Evolutionary conservation across 768 basidiomycete genomes (phyloP).

Genomic region (Pholiota molesta): DNA sequence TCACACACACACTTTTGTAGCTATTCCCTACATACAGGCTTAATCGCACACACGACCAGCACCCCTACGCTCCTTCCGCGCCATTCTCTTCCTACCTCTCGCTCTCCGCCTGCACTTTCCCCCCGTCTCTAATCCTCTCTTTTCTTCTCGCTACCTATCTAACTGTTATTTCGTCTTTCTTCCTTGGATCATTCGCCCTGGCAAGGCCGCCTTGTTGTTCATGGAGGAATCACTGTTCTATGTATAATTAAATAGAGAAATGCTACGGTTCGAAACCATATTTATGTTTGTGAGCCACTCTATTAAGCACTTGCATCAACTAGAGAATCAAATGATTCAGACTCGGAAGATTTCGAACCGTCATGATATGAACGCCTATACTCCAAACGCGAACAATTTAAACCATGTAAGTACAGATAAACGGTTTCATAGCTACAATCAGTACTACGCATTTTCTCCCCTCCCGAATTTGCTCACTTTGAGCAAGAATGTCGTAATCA

Average conservation of each 20-base stretch:
- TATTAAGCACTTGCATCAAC: conserved; percentile 1
- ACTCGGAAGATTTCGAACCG: background rate
- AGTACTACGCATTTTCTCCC: background rate
- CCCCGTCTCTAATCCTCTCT: conserved; percentile 8
- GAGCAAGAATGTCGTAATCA: background rate
- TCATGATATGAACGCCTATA: background rate
- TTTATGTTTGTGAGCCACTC: background rate
- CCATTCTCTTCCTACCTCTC: conserved; percentile 11
- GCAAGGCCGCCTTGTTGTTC: conserved; percentile 33
- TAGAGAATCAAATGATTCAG: background rate
- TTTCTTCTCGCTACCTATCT: conserved; percentile 27
- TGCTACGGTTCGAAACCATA: conserved; percentile 32
- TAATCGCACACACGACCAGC: conserved; percentile 22
- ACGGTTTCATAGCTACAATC: conserved; percentile 5
- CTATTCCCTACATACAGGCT: conserved; percentile 20
- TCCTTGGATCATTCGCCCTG: conserved; percentile 33
- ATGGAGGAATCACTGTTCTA: conserved; percentile 36
- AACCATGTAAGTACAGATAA: background rate
- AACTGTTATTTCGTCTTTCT: conserved; percentile 37
- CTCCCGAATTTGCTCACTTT: background rate
- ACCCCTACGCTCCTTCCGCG: conserved; percentile 20
- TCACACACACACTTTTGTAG: conserved; percentile 20
- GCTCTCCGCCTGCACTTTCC: conserved; percentile 3
- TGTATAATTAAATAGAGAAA: conserved; percentile 48
- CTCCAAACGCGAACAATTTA: background rate